Conservation (phyloP, 495 filamentous ascomycete species). For the Pseudoneurospora amorphoporcata region DNA sequence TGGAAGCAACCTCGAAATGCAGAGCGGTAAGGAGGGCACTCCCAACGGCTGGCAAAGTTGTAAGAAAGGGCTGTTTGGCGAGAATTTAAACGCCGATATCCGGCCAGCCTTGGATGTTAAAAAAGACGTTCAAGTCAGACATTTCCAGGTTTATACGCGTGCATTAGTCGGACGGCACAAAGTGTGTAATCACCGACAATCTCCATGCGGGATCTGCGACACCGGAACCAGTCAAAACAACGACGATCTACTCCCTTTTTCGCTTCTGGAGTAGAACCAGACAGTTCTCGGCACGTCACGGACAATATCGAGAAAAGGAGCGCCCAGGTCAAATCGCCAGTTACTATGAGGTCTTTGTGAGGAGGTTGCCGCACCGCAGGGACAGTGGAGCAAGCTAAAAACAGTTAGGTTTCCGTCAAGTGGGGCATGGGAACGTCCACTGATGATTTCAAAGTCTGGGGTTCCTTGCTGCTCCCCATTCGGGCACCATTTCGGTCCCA, state of each 20-base stretch:
- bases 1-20: neutral
- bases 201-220: neutral
- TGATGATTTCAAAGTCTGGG: neutral
- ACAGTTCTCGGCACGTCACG: neutral
- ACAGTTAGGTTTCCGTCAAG: neutral
- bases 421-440: neutral
- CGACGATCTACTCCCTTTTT: neutral
- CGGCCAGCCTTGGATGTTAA: neutral
- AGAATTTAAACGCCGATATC: neutral
- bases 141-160: neutral
- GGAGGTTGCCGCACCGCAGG: neutral
- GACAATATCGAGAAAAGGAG: neutral
- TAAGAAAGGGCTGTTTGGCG: neutral
- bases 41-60: neutral
- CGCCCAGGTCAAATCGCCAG: neutral
- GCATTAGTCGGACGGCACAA: neutral
- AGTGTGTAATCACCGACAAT: neutral
- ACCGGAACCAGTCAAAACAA: neutral
- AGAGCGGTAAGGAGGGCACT: neutral
- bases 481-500: neutral
- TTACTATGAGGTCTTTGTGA: neutral
- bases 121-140: neutral
- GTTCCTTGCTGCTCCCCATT: neutral
- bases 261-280: neutral
- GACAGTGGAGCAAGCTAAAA: neutral